Base-by-base conservation (phyloP, 352 stramenopile species). In the Phytopythium litorale region DNA sequence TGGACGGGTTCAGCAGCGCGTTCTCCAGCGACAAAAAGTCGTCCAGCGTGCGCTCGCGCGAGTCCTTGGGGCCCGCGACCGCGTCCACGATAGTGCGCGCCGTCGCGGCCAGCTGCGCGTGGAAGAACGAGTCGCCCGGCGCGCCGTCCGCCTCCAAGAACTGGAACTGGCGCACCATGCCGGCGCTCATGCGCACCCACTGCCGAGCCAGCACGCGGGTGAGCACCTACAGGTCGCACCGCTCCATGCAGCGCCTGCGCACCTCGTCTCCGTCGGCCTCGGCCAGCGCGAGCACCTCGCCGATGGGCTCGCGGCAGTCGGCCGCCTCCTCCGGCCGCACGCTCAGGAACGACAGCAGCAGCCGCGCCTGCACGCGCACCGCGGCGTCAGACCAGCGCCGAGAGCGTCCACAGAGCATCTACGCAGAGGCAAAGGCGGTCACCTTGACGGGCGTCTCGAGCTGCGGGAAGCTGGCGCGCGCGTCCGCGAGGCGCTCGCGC, bases 371-470 rank as follows among this genome's bases (percentile, higher is more conserved):
- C 53, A 21, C 30, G 49, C 7, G 6, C 4, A 4, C 43, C n/a
- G 23, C 19, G 12, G 25, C 55, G 40, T 50, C 21, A 53, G 55
- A 50, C 8, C 23, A 40, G 23, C 23, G 8, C 35, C 12, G 7
- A 15, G 6, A 40, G 3, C 15, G 3, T 40, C 28, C 4, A 40
- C 9, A 15, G 1, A 4, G 35, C 2, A 40, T n/a, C 50, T 59
- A 52, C 61, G 58, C 28, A 35, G 35, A 9, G 55, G 28, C n/a
- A n/a, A 25, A 37, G 21, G 9, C 12, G 9, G 52, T 35, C 57
- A 89, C 81, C 66, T 92, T 92, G 49, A 89, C 76, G 46, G 79
- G 79, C 51, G 73, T 84, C 59, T 91, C 79, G 23, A 91, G 66
- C 30, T 79, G 71, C 28, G 70, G 62, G 60, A 91, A 92, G 66